phyloP scores from a whole-genome alignment of 306 rosid genomes.

The Phaseolus lunatus region DNA sequence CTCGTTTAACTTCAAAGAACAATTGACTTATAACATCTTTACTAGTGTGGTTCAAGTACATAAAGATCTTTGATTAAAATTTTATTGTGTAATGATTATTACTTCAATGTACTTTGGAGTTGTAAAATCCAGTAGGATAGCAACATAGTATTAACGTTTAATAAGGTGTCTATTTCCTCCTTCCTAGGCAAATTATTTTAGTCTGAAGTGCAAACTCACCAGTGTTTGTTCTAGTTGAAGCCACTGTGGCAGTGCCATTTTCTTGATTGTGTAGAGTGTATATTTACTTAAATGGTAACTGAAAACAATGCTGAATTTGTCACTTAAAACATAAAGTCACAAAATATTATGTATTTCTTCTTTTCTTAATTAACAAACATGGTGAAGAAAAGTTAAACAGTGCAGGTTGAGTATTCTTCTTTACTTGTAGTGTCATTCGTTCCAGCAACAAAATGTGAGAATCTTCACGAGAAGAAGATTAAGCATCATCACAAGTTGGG shows the following conservation, averaged over 20 bases:
- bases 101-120: not conserved
- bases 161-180: not conserved
- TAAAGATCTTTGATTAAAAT: not conserved
- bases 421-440: not conserved
- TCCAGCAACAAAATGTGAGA: not conserved
- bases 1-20: conserved; percentile 12
- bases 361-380: not conserved
- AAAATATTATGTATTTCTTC: not conserved
- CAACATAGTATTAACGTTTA: not conserved
- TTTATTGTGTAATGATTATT: not conserved
- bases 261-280: not conserved
- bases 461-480: not conserved
- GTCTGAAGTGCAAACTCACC: not conserved
- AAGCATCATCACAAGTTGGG: not conserved
- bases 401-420: not conserved
- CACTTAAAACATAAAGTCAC: not conserved
- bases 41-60: not conserved
- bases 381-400: not conserved
- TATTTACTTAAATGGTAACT: not conserved
- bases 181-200: not conserved
- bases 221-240: not conserved
- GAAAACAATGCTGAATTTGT: not conserved
- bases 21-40: not conserved
- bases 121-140: too few species aligned
- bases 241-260: not conserved